phyloP scores from a whole-genome alignment of 2,329 filamentous ascomycete species.

The Monilinia polystroma region DNA sequence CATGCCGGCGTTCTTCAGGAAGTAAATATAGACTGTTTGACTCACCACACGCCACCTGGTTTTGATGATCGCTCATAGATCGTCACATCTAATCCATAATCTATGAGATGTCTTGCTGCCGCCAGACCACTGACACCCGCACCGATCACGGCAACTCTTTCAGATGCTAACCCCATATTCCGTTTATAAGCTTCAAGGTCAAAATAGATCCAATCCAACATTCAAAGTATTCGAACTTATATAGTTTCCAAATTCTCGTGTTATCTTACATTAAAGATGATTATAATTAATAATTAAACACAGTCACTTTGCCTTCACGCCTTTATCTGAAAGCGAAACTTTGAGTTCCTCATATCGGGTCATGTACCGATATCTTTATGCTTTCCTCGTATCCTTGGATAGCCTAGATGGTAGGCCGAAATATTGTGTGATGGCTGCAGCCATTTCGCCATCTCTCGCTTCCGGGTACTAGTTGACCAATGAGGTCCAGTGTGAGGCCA shows the following conservation, averaged over 20 bases:
- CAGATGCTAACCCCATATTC: slow-evolving; percentile 1
- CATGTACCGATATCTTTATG: slow-evolving; percentile 6
- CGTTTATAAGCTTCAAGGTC: slow-evolving; percentile 10
- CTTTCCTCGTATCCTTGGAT: background rate
- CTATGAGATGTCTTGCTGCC: slow-evolving; percentile 48
- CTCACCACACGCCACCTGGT: slow-evolving; percentile 55
- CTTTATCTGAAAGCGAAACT: background rate
- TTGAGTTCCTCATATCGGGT: too few species aligned
- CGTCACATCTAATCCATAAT: slow-evolving; percentile 48
- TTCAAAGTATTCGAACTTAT: background rate
- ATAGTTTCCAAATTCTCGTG: background rate
- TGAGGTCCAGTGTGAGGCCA: background rate
- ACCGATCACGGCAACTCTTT: slow-evolving; percentile 48
- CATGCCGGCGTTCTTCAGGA: background rate
- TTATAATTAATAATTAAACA: background rate
- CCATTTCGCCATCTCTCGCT: slow-evolving; percentile 16
- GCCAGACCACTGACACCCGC: slow-evolving; percentile 53
- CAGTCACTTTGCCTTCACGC: background rate
- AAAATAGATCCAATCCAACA: slow-evolving; percentile 17
- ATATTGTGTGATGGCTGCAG: slow-evolving; percentile 19
- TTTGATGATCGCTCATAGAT: slow-evolving; percentile 54
- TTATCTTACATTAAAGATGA: background rate
- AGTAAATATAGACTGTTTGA: background rate
- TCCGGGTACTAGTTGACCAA: slow-evolving; percentile 4
- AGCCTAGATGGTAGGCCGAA: background rate